Evolutionary conservation across 257 asterid genomes (phyloP).

Genomic region (Solanum piurae): DNA sequence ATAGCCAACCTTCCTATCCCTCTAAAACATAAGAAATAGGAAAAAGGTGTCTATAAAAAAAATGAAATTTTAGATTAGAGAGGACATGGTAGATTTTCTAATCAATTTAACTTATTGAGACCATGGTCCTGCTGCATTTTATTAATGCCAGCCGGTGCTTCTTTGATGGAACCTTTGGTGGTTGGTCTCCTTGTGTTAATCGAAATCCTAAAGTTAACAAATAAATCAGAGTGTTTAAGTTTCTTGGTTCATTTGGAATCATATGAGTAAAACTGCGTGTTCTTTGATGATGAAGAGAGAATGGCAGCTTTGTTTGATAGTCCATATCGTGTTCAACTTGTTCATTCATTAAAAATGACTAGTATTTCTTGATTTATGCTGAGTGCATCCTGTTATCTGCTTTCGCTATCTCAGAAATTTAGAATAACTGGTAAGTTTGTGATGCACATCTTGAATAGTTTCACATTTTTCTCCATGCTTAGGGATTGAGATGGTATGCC

Average conservation of each 20-base stretch:
- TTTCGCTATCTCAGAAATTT: background rate
- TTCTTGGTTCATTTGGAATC: background rate
- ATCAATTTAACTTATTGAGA: background rate
- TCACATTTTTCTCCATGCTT: slow-evolving; percentile 2
- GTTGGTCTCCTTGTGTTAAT: background rate
- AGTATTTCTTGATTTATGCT: background rate
- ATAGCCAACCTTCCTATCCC: background rate
- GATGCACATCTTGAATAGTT: background rate
- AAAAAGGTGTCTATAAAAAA: background rate
- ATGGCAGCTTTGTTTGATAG: background rate
- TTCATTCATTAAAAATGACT: background rate
- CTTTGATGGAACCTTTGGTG: background rate
- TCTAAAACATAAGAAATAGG: background rate
- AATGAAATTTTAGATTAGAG: background rate
- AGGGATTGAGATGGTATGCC: slow-evolving; percentile 91
- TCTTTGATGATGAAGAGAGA: background rate
- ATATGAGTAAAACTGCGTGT: background rate
- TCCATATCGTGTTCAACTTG: background rate
- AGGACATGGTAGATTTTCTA: background rate
- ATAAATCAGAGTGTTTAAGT: background rate
- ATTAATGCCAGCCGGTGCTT: background rate
- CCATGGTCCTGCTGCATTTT: background rate
- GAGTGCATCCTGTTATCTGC: background rate
- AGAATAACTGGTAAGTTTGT: background rate
- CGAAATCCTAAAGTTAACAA: background rate